phyloP scores from a whole-genome alignment of 768 basidiomycete species.

The Chalciporus sphaerocephalus region DNA sequence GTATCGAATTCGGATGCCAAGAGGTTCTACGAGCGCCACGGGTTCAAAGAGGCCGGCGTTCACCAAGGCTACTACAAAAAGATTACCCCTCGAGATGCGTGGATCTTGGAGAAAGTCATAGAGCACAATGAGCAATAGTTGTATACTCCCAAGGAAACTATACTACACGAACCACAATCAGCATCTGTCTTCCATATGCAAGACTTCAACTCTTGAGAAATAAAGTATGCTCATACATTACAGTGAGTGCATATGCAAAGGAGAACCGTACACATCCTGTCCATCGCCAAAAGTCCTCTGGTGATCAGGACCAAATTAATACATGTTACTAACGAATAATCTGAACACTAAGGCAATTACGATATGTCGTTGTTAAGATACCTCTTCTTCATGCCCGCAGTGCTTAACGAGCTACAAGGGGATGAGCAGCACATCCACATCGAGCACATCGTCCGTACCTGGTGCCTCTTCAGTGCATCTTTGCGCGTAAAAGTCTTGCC shows the following conservation, averaged over 20 bases:
- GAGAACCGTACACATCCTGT: conserved; percentile 14
- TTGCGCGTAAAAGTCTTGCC: conserved; percentile 86
- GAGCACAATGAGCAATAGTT: conserved; percentile 27
- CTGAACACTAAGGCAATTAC: conserved; percentile 13
- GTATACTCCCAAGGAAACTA: conserved; percentile 16
- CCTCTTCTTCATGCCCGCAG: conserved; percentile 66
- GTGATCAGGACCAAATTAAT: conserved; percentile 23
- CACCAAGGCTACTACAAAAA: conserved; percentile 87
- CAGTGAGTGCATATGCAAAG: conserved; percentile 24
- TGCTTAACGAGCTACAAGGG: conserved; percentile 62
- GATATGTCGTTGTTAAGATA: conserved; percentile 21
- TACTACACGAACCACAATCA: conserved; percentile 23
- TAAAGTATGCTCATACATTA: conserved; percentile 29
- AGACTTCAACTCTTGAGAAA: conserved; percentile 8
- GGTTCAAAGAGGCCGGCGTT: conserved; percentile 63
- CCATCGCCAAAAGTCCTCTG: conserved; percentile 10
- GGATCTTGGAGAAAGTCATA: conserved; percentile 72
- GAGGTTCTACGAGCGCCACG: conserved; percentile 79
- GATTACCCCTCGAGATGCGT: conserved; percentile 77
- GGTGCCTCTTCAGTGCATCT: conserved; percentile 82
- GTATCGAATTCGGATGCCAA: conserved; percentile 75
- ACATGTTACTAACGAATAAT: conserved; percentile 21
- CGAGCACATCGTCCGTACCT: conserved; percentile 42
- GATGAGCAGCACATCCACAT: conserved; percentile 14
- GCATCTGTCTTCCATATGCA: conserved; percentile 12